phyloP scores from a whole-genome alignment of 306 rosid genomes.

The Sicyos edulis region DNA sequence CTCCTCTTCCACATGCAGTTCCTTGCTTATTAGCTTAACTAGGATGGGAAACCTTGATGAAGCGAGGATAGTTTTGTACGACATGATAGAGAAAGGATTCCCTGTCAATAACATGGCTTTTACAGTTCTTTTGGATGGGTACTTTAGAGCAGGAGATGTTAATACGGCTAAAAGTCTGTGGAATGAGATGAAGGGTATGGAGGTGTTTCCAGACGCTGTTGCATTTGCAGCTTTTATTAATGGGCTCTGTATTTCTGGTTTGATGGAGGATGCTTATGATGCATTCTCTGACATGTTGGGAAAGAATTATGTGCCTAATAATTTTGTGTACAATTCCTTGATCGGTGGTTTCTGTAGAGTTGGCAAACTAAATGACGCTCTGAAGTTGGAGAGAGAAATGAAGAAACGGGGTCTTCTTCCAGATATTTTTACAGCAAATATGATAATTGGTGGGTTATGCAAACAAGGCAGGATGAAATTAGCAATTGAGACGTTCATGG shows the following conservation, averaged over 20 bases:
- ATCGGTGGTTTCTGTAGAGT: constrained; percentile 49
- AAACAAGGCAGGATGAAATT: constrained; percentile 58
- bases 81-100: constrained; percentile 54
- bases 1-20: constrained; percentile 56
- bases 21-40: constrained; percentile 57
- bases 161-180: constrained; percentile 54
- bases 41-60: constrained; percentile 53
- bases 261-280: constrained; percentile 49
- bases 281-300: constrained; percentile 46
- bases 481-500: constrained; percentile 47
- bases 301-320: constrained; percentile 59
- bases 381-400: constrained; percentile 59
- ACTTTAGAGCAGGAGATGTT: constrained; percentile 47
- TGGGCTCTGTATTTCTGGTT: constrained; percentile 59
- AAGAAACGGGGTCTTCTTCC: constrained; percentile 55
- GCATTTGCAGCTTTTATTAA: constrained; percentile 67
- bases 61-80: constrained; percentile 50
- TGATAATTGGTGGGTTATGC: constrained; percentile 62
- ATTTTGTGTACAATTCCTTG: constrained; percentile 70
- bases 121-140: constrained; percentile 62
- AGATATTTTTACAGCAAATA: constrained; percentile 56
- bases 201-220: constrained; percentile 59
- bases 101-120: constrained; percentile 51
- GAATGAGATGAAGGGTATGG: constrained; percentile 58
- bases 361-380: constrained; percentile 50